These are phyloP conservation scores for Skeletonema marinoi DNA, from an alignment of 108 stramenopile species.

Conservation along the genomic window DNA sequence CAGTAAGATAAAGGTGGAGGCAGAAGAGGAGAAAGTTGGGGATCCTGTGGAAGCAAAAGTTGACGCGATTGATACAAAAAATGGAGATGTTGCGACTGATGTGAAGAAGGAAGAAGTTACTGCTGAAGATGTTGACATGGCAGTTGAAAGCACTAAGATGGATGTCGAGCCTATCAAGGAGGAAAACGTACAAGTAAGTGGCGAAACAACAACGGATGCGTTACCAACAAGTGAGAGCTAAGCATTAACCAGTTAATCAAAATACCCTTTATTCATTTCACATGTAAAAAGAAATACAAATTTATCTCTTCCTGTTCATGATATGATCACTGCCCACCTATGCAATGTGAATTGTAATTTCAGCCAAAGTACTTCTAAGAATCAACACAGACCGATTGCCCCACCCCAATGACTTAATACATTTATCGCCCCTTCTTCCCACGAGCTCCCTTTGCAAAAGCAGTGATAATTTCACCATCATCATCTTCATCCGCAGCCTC, in stretches of 20 bases:
- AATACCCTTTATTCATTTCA: background rate
- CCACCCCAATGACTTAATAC: background rate
- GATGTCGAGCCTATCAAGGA: background rate
- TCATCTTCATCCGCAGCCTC: conserved; percentile 31
- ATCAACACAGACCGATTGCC: background rate
- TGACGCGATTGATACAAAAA: background rate
- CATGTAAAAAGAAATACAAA: background rate
- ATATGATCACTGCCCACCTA: background rate
- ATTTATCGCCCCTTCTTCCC: conserved; percentile 16
- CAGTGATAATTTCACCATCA: conserved; percentile 29
- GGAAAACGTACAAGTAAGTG: background rate
- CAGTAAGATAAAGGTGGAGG: background rate
- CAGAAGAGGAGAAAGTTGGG: background rate
- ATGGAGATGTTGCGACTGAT: background rate
- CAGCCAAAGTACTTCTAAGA: background rate
- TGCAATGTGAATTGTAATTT: background rate
- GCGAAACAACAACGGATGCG: background rate
- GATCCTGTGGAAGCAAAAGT: background rate
- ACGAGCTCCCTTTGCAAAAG: conserved; percentile 40
- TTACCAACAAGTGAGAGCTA: background rate
- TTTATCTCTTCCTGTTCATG: background rate
- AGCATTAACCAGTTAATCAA: background rate
- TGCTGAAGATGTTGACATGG: background rate
- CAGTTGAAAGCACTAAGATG: background rate
- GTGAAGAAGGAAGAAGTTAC: background rate